These are phyloP conservation scores for Fraxinus anomala DNA, from an alignment of 257 asterid species.

Conservation along the genomic window DNA sequence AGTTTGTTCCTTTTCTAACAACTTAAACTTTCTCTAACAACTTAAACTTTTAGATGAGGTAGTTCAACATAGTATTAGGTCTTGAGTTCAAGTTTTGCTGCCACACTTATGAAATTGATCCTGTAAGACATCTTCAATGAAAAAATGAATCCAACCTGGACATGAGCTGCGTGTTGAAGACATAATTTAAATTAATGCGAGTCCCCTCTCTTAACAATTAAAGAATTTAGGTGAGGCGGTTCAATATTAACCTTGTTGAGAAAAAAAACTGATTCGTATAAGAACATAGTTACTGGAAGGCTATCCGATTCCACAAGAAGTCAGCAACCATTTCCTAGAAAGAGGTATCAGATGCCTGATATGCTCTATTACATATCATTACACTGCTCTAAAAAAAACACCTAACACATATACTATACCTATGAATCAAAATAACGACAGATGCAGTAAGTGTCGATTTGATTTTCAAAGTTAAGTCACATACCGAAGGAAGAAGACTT, in stretches of 20 bases:
- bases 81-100: neutral
- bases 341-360: neutral
- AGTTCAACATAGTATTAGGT: neutral
- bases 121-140: neutral
- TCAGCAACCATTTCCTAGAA: neutral
- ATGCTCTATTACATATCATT: neutral
- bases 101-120: neutral
- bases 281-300: neutral
- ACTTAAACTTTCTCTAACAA: neutral
- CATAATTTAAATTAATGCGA: neutral
- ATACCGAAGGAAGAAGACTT: slow-evolving; percentile 70
- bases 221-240: neutral
- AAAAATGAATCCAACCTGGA: neutral
- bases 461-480: slow-evolving; percentile 32
- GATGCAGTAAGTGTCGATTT: neutral
- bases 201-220: neutral
- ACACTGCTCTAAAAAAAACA: neutral
- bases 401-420: neutral
- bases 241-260: neutral
- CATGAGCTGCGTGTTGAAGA: neutral
- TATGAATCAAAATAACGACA: neutral
- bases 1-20: neutral
- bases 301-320: neutral
- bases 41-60: too few species aligned
- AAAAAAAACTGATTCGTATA: too few species aligned